Conservation (phyloP, 2,329 filamentous ascomycete species). For the Samsoniella hepiali region DNA sequence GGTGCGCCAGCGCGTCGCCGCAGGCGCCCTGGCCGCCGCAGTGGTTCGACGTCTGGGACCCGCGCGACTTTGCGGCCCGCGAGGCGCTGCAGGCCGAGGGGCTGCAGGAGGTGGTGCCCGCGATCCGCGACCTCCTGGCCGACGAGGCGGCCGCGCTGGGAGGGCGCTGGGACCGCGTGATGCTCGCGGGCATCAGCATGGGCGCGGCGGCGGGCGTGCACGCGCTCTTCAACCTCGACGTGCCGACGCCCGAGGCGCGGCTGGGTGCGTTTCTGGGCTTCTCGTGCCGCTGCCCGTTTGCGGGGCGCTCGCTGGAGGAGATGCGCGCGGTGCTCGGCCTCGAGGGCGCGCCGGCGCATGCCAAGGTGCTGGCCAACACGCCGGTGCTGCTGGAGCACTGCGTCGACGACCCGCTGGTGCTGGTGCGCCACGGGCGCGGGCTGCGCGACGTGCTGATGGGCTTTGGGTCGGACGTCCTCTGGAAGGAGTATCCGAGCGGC, state of each 20-base stretch:
- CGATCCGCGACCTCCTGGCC: slow-evolving; percentile 32
- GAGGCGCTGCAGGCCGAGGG: slow-evolving; percentile 43
- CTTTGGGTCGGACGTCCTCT: slow-evolving; percentile 38
- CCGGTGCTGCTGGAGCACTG: slow-evolving; percentile 46
- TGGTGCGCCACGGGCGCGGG: slow-evolving; percentile 34
- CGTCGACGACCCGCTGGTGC: slow-evolving; percentile 40
- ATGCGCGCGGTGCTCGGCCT: slow-evolving; percentile 34
- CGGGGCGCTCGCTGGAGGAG: slow-evolving; percentile 28
- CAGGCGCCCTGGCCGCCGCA: slow-evolving; percentile 35
- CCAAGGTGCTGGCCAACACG: slow-evolving; percentile 38
- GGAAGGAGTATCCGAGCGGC: slow-evolving; percentile 41
- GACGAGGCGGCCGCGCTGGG: slow-evolving; percentile 36
- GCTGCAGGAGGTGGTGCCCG: slow-evolving; percentile 36
- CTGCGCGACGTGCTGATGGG: slow-evolving; percentile 33
- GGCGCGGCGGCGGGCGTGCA: slow-evolving; percentile 41
- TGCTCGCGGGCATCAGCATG: slow-evolving; percentile 46
- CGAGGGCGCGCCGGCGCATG: slow-evolving; percentile 24
- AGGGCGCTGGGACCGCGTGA: slow-evolving; percentile 37
- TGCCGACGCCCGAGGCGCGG: slow-evolving; percentile 21
- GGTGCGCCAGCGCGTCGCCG: slow-evolving; percentile 21
- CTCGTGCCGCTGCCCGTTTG: slow-evolving; percentile 36
- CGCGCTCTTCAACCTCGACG: slow-evolving; percentile 34
- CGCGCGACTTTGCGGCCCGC: slow-evolving; percentile 36
- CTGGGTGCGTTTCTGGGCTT: slow-evolving; percentile 38
- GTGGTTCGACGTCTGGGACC: slow-evolving; percentile 52